Evolutionary conservation across 495 filamentous ascomycete genomes (phyloP), one percentile per base, ranked within the genome.

Genomic region (Penicillium paxilli): DNA sequence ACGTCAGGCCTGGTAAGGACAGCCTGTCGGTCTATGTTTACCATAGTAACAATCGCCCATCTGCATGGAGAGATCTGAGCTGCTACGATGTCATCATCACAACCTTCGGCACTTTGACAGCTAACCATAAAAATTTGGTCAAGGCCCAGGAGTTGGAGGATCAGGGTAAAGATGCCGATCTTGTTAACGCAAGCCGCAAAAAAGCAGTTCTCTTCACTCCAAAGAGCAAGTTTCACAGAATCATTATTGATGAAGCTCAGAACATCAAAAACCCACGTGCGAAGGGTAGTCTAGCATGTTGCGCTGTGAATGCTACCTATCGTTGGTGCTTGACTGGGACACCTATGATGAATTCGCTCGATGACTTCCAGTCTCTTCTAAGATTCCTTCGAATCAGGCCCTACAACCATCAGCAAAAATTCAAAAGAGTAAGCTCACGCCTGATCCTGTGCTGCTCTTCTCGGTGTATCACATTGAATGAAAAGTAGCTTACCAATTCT

Each of bases 241-340:
- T 97, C 47, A 89, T 98, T 51, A 79, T 97, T 22, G 92, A 96
- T 58, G 94, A 98, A 72, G 92, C 94, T 1, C 94, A 98, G 57
- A 90, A 83, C 62, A 92, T 97, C 78, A 97, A 96, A 73, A 96
- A 96, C 60, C 85, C 82, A 52, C 76, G 71, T 22, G 88, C 92
- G 1, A 83, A 88, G 53, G 71, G 79, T 12, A 82, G 88, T 0
- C 72, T 75, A 47, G 93, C 83, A 6, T 84, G 82, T 22, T 82
- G 71, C 60, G 60, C 71, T 6, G 76, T 97, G 7, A 69, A 83
- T 42, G 72, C 89, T 14, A 81, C 73, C 24, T 84, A 88, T 59
- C 76, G 94, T 16, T 88, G 91, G 71, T 96, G 90, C 62, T 84
- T 98, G 69, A 95, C 89, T 10, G 94, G 94, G 6, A 97, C 91